Percentiles rank a stretch among this genome's conserved stretches.
Conservation (phyloP, 441 rosid species). For the Arabidopsis lyrata region DNA sequence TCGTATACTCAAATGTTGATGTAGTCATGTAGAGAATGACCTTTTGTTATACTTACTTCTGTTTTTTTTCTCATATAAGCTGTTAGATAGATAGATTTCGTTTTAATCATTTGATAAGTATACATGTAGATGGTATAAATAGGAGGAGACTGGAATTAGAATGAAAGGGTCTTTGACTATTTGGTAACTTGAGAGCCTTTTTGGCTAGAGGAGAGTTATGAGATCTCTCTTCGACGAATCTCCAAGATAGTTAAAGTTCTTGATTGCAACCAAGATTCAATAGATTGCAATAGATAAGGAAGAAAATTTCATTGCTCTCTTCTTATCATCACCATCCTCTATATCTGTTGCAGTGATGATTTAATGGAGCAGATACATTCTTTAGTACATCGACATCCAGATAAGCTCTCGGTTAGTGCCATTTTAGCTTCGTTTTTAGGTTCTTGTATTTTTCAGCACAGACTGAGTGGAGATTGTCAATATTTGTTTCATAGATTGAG, state of each 20-base stretch:
- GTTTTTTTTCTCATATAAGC: not conserved
- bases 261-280: too few relatives aligned
- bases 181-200: not conserved
- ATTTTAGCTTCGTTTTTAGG: not conserved
- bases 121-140: not conserved
- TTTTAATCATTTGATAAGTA: not conserved
- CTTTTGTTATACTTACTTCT: not conserved
- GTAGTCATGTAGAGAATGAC: not conserved
- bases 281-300: not conserved
- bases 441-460: not conserved
- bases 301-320: not conserved
- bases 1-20: not conserved
- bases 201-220: not conserved
- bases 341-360: constrained; percentile 60
- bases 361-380: constrained; percentile 77
- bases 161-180: not conserved
- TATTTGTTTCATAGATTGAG: constrained; percentile 60
- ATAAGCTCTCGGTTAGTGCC: constrained; percentile 74
- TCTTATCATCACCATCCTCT: not conserved
- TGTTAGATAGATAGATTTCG: not conserved
- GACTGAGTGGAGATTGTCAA: not conserved
- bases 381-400: constrained; percentile 88
- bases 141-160: not conserved
- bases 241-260: too few relatives aligned
- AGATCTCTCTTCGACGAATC: not conserved